Evolutionary conservation across 371 early-diverging fungal genomes (phyloP).

Genomic region (Mucor lusitanicus): DNA sequence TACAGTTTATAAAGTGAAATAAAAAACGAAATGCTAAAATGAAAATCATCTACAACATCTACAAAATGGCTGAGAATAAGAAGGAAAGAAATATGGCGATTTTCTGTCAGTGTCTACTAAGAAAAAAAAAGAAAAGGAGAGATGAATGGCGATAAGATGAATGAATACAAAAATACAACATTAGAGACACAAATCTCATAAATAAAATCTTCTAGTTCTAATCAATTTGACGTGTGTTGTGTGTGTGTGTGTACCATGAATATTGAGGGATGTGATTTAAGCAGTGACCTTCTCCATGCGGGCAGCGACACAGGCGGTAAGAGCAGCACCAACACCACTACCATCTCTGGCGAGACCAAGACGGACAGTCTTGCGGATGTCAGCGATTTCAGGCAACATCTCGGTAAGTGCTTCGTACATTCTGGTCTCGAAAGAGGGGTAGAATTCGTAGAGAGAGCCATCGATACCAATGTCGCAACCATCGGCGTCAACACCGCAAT

Average conservation of each 20-base stretch:
- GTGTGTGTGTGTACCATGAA: not conserved
- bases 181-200: not conserved
- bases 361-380: constrained; percentile 56
- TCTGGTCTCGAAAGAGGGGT: constrained; percentile 85
- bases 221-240: not conserved
- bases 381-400: constrained; percentile 46
- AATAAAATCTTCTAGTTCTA: not conserved
- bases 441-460: constrained; percentile 91
- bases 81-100: constrained; percentile 5
- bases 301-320: constrained; percentile 52
- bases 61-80: not conserved
- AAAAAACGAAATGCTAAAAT: not conserved
- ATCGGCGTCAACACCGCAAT: constrained; percentile 49
- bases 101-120: constrained; percentile 1
- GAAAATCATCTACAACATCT: not conserved
- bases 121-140: not conserved
- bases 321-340: constrained; percentile 55
- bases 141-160: not conserved
- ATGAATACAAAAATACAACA: constrained; percentile 3
- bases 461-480: constrained; percentile 90
- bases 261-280: not conserved
- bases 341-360: constrained; percentile 62
- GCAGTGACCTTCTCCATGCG: constrained; percentile 26
- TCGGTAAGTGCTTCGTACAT: constrained; percentile 71
- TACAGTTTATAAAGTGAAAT: not conserved